Conservation (phyloP, 441 rosid genomes). For the Pelargonium exstipulatum region DNA sequence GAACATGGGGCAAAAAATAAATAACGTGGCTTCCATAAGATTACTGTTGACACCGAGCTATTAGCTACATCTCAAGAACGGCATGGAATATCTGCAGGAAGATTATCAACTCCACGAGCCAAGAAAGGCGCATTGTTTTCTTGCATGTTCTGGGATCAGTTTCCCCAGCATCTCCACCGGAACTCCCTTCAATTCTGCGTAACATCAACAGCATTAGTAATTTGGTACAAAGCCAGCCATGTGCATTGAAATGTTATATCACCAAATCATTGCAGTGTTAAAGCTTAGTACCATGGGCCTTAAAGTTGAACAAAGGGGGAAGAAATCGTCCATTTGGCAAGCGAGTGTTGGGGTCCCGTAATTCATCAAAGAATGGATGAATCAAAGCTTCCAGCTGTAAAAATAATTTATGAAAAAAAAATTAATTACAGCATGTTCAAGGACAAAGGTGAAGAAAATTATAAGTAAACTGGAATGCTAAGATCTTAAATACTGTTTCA, state of each 20-base stretch:
- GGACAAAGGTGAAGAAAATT: not conserved
- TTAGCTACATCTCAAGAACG: not conserved
- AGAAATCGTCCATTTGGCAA: constrained; percentile 80
- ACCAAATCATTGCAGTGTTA: constrained; percentile 19
- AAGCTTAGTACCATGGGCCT: constrained; percentile 44
- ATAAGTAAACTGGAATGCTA: not conserved
- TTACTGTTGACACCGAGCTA: not conserved
- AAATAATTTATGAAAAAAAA: not conserved
- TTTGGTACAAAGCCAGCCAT: not conserved
- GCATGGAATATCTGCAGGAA: no score
- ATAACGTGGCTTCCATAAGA: no score
- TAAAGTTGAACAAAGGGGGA: constrained; percentile 47
- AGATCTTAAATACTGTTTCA: no score
- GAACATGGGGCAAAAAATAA: not conserved
- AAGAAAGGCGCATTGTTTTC: constrained; percentile 1
- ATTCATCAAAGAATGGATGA: constrained; percentile 88
- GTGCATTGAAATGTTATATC: constrained; percentile 19
- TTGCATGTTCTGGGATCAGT: constrained; percentile 3
- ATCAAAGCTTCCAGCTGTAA: constrained; percentile 70
- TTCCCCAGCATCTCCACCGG: constrained; percentile 3
- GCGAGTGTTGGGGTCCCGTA: constrained; percentile 66
- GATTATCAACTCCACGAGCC: not conserved
- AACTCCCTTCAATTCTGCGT: not conserved
- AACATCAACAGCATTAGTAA: not conserved
- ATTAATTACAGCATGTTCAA: not conserved